A percentile compares a stretch with the other conserved stretches of the same genome.
phyloP scores from a whole-genome alignment of 192 early-diverging fungal species.

The Chytriomyces confervae region DNA sequence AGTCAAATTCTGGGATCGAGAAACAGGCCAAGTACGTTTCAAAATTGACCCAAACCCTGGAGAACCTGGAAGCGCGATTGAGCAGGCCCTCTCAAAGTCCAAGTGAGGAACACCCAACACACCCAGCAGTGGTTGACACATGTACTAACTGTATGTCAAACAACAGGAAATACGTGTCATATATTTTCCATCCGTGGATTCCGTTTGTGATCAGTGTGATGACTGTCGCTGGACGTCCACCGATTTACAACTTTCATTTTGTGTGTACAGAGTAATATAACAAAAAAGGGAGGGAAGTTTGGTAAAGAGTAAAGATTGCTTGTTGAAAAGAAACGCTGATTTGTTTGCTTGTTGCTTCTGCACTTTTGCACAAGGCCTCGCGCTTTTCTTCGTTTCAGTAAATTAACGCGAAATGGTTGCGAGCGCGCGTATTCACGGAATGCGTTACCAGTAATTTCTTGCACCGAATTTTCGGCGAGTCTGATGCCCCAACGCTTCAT shows the following conservation, averaged over 20 bases:
- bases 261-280: neutral
- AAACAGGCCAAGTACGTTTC: conserved; percentile 63
- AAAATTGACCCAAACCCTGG: conserved; percentile 57
- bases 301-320: too few relatives aligned
- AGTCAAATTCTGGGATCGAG: conserved; percentile 68
- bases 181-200: conserved; percentile 71
- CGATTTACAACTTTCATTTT: conserved; percentile 19
- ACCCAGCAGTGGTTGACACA: neutral
- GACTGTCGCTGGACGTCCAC: neutral
- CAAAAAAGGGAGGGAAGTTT: neutral
- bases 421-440: too few relatives aligned
- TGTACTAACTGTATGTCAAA: neutral
- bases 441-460: too few relatives aligned
- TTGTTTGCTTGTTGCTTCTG: too few relatives aligned
- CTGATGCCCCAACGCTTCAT: too few relatives aligned
- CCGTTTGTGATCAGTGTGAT: conserved; percentile 66
- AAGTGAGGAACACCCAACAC: conserved; percentile 1
- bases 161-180: conserved; percentile 61
- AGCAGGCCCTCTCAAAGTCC: neutral
- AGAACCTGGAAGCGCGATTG: neutral
- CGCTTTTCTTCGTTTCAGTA: too few relatives aligned
- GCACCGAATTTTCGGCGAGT: too few relatives aligned
- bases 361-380: too few relatives aligned
- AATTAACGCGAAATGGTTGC: too few relatives aligned
- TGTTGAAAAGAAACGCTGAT: too few relatives aligned